Conservation (phyloP, 2,329 filamentous ascomycete genomes). For the Phialophora tarda region DNA sequence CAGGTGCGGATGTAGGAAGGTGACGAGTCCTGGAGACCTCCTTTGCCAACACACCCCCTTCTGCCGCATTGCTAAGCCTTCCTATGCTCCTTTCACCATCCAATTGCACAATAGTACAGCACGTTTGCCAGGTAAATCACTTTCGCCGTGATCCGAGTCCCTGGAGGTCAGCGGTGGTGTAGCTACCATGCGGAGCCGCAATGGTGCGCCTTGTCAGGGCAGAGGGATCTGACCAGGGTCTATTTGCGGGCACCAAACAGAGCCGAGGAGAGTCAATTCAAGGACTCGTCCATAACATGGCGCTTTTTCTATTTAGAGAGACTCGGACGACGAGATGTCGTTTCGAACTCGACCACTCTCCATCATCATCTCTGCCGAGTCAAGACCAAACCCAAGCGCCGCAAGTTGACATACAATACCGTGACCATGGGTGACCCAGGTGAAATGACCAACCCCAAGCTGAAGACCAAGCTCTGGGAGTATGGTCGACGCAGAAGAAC, state of each 20-base stretch:
- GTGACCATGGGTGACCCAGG: conserved; percentile 29
- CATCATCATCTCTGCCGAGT: conserved; percentile 10
- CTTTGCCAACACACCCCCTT: neutral
- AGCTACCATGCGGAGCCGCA: conserved; percentile 20
- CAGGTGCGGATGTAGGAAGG: neutral
- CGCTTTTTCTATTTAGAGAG: conserved; percentile 8
- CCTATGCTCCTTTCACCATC: neutral
- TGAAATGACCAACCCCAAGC: conserved; percentile 27
- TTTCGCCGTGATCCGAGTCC: neutral
- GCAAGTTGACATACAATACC: conserved; percentile 7
- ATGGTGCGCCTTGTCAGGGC: neutral
- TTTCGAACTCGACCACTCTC: conserved; percentile 7
- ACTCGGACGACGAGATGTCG: conserved; percentile 9
- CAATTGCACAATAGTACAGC: neutral
- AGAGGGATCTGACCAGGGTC: conserved; percentile 13
- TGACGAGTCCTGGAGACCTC: neutral
- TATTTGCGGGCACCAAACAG: conserved; percentile 24
- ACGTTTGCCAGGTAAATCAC: neutral
- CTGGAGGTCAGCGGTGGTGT: neutral
- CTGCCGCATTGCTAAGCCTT: neutral
- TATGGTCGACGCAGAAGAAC: conserved; percentile 38
- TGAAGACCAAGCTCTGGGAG: conserved; percentile 39
- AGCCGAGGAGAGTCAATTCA: conserved; percentile 3
- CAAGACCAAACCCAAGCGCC: conserved; percentile 2
- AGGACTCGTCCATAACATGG: neutral